Conservation (phyloP, 495 filamentous ascomycete genomes). For the Patellaria atrata region DNA sequence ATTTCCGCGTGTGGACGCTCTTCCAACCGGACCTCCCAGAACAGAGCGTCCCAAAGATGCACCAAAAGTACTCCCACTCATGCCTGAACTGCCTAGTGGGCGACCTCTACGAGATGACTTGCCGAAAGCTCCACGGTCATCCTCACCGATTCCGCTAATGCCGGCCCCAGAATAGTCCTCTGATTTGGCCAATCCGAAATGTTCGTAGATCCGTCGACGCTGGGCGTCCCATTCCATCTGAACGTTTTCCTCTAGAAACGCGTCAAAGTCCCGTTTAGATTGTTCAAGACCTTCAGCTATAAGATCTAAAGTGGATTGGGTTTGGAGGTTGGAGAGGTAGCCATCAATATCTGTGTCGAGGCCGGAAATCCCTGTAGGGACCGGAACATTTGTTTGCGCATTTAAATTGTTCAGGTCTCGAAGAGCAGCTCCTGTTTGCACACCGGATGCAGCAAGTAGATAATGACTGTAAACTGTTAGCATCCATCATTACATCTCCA, state of each 20-base stretch:
- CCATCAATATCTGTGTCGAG: constrained; percentile 65
- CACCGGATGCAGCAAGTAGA: constrained; percentile 77
- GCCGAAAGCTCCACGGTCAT: constrained; percentile 41
- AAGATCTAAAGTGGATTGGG: constrained; percentile 81
- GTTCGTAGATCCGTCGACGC: constrained; percentile 79
- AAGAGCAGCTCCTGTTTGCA: constrained; percentile 61
- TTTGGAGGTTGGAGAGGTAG: constrained; percentile 69
- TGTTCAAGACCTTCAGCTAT: constrained; percentile 76
- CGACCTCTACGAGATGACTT: constrained; percentile 40
- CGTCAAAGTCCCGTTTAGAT: constrained; percentile 78
- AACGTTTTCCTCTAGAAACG: constrained; percentile 84
- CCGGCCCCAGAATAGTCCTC: constrained; percentile 28
- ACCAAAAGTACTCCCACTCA: constrained; percentile 51
- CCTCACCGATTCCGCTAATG: constrained; percentile 7
- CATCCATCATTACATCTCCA: background rate
- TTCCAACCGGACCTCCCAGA: constrained; percentile 53
- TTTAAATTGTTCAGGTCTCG: constrained; percentile 56
- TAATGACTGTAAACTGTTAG: constrained; percentile 42
- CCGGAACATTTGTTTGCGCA: constrained; percentile 32
- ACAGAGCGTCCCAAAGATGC: constrained; percentile 61
- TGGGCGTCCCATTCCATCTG: constrained; percentile 93
- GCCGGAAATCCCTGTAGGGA: constrained; percentile 29
- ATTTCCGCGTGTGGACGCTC: background rate
- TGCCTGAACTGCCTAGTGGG: constrained; percentile 25
- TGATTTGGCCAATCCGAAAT: constrained; percentile 66